A percentile compares a stretch with the other conserved stretches of the same genome.
Evolutionary conservation across 768 basidiomycete genomes (phyloP).

Genomic region (Boletus eberwhitei): DNA sequence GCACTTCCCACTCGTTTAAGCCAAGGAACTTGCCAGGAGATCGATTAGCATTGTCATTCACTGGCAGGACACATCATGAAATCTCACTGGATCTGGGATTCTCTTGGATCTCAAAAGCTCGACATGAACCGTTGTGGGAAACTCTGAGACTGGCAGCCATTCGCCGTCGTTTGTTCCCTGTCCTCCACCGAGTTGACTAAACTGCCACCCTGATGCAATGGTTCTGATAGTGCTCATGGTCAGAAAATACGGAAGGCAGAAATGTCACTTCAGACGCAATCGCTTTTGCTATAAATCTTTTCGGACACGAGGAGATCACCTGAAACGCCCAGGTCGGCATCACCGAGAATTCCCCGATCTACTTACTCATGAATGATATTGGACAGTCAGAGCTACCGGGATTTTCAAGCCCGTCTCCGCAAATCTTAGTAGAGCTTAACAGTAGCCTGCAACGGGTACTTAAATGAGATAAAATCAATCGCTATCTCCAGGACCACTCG

Average conservation of each 20-base stretch:
- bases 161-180: constrained; percentile 57
- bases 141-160: constrained; percentile 59
- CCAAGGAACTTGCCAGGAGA: constrained; percentile 55
- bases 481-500: neutral
- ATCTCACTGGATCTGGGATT: constrained; percentile 82
- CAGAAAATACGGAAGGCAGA: neutral
- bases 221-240: constrained; percentile 24
- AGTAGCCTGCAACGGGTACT: neutral
- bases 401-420: neutral
- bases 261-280: neutral
- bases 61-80: neutral
- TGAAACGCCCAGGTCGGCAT: neutral
- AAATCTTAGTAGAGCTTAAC: neutral
- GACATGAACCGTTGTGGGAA: constrained; percentile 87
- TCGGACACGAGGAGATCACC: neutral
- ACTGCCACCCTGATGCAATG: constrained; percentile 54
- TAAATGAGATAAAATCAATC: neutral
- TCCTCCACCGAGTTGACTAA: constrained; percentile 64
- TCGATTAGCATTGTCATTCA: constrained; percentile 5
- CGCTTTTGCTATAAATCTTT: constrained; percentile 1
- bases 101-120: constrained; percentile 70
- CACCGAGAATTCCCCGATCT: constrained; percentile 15
- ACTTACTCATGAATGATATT: neutral
- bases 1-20: constrained; percentile 85
- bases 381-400: neutral